Percentiles rank a stretch among this genome's conserved stretches.
Evolutionary conservation across 2,329 filamentous ascomycete species (phyloP).

Genomic region (Hypoxylon sp.): DNA sequence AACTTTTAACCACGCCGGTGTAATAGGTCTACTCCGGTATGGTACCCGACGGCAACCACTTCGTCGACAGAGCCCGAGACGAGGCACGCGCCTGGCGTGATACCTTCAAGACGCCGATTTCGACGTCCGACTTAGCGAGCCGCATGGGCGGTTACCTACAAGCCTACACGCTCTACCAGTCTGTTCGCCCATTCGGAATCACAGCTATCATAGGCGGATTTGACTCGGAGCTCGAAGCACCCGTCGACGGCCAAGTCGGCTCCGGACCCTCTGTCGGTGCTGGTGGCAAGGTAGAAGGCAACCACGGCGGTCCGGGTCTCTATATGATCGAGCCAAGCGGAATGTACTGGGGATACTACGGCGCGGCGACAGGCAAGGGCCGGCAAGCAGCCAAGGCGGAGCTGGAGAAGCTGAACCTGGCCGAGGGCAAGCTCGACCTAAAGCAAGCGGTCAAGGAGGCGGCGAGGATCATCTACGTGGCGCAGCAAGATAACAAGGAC

Average conservation of each 20-base stretch:
- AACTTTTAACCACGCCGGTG: constrained; percentile 7
- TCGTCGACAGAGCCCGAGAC: constrained; percentile 93
- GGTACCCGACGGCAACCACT: constrained; percentile 94
- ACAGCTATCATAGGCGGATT: constrained; percentile 94
- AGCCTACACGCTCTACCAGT: constrained; percentile 97
- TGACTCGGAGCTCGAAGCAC: constrained; percentile 88
- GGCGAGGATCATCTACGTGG: constrained; percentile 95
- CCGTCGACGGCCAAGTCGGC: constrained; percentile 93
- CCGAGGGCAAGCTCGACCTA: constrained; percentile 81
- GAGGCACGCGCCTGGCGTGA: constrained; percentile 93
- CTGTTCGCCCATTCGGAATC: constrained; percentile 95
- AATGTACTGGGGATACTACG: constrained; percentile 98
- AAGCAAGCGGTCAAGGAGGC: constrained; percentile 95
- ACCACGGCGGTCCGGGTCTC: constrained; percentile 89
- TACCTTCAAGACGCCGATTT: constrained; percentile 95
- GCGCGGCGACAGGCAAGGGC: constrained; percentile 96
- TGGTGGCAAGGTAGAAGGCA: constrained; percentile 83
- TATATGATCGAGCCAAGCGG: constrained; percentile 99
- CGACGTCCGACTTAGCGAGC: constrained; percentile 87
- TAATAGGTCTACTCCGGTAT: constrained; percentile 92
- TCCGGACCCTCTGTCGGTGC: constrained; percentile 82
- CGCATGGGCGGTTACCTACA: constrained; percentile 97
- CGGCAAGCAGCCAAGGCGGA: constrained; percentile 97
- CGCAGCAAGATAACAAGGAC: constrained; percentile 99
- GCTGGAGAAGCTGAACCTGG: constrained; percentile 95